Evolutionary conservation across 1,284 basidiomycete species (phyloP).

Genomic region (Phellinidium pouzarii): DNA sequence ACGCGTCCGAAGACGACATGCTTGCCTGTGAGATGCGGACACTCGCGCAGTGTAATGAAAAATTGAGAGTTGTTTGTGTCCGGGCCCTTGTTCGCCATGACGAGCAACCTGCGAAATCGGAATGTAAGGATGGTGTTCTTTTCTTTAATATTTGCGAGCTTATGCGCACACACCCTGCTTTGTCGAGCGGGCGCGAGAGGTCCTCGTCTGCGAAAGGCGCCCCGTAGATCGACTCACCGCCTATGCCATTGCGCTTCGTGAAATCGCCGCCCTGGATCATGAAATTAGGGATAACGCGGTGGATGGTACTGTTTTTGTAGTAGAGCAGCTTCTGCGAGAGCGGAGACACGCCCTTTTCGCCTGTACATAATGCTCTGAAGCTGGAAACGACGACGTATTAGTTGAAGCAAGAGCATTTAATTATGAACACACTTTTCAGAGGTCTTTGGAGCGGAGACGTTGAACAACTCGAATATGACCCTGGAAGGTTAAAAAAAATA

Average conservation of each 20-base stretch:
- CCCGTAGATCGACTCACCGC: constrained; percentile 82
- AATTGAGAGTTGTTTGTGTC: constrained; percentile 80
- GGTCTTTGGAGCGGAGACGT: constrained; percentile 72
- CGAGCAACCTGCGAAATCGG: constrained; percentile 45
- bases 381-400: constrained; percentile 33
- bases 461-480: constrained; percentile 78
- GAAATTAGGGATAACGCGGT: constrained; percentile 77
- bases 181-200: constrained; percentile 57
- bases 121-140: neutral
- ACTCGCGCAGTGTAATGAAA: constrained; percentile 71
- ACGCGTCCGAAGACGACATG: constrained; percentile 75
- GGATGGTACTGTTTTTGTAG: constrained; percentile 77
- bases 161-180: constrained; percentile 40
- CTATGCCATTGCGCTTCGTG: constrained; percentile 71
- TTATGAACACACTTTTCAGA: constrained; percentile 65
- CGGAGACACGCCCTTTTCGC: constrained; percentile 70
- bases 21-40: constrained; percentile 71
- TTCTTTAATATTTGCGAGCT: neutral
- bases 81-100: constrained; percentile 81
- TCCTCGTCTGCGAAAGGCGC: constrained; percentile 73
- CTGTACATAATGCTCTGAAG: constrained; percentile 85
- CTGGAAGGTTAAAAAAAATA: constrained; percentile 29
- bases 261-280: constrained; percentile 87
- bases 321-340: constrained; percentile 62
- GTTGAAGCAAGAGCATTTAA: neutral